These are phyloP conservation scores for Ananas comosus DNA, from an alignment of 176 grass and related monocot genomes.

Conservation along the genomic window DNA sequence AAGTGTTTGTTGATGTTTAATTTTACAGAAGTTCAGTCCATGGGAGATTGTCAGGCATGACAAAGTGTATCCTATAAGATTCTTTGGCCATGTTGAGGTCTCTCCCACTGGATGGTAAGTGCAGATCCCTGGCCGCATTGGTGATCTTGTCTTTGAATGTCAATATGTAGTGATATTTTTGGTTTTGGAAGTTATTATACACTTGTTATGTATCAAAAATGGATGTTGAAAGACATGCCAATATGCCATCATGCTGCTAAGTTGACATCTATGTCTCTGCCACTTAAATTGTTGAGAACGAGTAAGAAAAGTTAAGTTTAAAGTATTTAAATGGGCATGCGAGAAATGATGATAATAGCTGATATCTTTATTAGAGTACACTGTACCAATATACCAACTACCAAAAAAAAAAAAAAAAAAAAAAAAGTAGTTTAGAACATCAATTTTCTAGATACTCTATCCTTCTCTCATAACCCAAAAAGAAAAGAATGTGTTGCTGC, in stretches of 20 bases:
- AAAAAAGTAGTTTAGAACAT: no score
- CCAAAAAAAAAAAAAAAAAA: no score
- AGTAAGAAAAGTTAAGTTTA: no score
- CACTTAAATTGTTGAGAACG: no score
- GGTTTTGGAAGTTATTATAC: not conserved
- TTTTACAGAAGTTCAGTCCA: slow-evolving; percentile 83
- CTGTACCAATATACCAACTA: no score
- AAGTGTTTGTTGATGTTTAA: slow-evolving; percentile 13
- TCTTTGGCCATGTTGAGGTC: slow-evolving; percentile 84
- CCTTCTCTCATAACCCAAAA: not conserved
- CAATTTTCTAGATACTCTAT: no score
- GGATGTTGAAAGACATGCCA: no score
- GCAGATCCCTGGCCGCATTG: slow-evolving; percentile 6
- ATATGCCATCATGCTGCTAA: no score
- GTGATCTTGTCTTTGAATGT: slow-evolving; percentile 10
- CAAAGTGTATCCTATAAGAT: slow-evolving; percentile 72
- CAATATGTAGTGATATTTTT: slow-evolving; percentile 6
- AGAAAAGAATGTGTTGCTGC: not conserved
- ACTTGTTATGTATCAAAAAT: not conserved
- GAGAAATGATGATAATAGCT: no score
- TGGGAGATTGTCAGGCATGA: slow-evolving; percentile 99
- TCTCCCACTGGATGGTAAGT: slow-evolving; percentile 78
- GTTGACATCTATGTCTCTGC: no score
- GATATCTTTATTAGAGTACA: no score
- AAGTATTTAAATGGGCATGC: no score